These are phyloP conservation scores for Austroboletus festivus DNA, from an alignment of 768 basidiomycete species.

Conservation along the genomic window DNA sequence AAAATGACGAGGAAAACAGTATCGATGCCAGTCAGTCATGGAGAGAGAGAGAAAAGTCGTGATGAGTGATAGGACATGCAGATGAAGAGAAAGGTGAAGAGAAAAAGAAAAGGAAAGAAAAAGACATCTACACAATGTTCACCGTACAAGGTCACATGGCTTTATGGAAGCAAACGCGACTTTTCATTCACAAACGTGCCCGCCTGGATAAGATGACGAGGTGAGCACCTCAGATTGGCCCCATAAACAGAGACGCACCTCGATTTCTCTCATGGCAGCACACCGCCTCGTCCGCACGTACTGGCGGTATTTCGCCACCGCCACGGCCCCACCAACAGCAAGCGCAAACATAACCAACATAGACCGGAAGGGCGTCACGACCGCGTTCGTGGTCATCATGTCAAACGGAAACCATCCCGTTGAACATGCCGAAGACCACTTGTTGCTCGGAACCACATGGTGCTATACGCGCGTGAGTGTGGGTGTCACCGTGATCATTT, in stretches of 20 bases:
- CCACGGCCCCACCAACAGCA: slow-evolving; percentile 9
- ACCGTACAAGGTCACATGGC: no score
- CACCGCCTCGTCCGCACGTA: slow-evolving; percentile 4
- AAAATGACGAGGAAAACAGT: not conserved
- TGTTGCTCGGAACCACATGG: slow-evolving; percentile 36
- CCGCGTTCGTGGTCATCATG: slow-evolving; percentile 1
- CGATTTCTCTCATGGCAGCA: slow-evolving; percentile 1
- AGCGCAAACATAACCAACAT: slow-evolving; percentile 7
- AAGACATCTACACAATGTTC: not conserved
- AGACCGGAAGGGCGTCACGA: not conserved
- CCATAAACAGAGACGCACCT: slow-evolving; percentile 7
- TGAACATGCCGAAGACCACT: slow-evolving; percentile 41
- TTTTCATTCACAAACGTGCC: slow-evolving; percentile 22
- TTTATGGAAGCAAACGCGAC: slow-evolving; percentile 20
- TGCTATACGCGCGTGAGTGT: slow-evolving; percentile 25
- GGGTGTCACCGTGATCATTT: no score
- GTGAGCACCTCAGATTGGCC: not conserved
- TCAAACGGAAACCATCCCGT: slow-evolving; percentile 23
- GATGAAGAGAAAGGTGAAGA: no score
- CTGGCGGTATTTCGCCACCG: slow-evolving; percentile 13
- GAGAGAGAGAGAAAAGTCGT: no score
- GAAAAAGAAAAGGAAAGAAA: not conserved
- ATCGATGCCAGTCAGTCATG: slow-evolving; percentile 6
- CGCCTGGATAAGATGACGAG: no score
- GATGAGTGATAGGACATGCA: no score